These are phyloP conservation scores for Penicillium mononematosum DNA, from an alignment of 495 filamentous ascomycete genomes.

Conservation along the genomic window DNA sequence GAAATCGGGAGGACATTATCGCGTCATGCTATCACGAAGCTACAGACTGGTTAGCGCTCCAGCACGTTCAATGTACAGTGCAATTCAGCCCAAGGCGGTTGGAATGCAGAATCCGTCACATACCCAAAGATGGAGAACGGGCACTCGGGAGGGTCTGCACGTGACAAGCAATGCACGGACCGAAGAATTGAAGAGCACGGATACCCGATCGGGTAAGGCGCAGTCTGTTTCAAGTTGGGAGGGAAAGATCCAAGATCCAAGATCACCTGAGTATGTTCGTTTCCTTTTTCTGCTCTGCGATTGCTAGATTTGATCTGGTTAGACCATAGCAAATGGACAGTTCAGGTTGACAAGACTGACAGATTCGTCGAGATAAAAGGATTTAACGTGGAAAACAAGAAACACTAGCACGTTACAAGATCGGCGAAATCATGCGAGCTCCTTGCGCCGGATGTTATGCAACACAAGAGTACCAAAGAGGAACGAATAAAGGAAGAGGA, in stretches of 20 bases:
- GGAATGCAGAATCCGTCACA: constrained; percentile 12
- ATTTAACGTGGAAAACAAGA: not conserved
- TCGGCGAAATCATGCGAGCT: constrained; percentile 10
- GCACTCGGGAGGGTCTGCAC: constrained; percentile 9
- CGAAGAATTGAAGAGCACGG: not conserved
- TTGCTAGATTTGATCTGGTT: not conserved
- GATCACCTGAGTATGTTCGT: not conserved
- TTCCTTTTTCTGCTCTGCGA: not conserved
- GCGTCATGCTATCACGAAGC: constrained; percentile 42
- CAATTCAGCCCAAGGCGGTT: constrained; percentile 2
- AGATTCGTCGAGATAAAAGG: not conserved
- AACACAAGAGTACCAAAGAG: not conserved
- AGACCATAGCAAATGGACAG: not conserved
- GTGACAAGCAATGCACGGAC: constrained; percentile 10
- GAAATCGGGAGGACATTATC: constrained; percentile 51
- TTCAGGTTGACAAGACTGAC: not conserved
- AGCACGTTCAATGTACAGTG: constrained; percentile 2
- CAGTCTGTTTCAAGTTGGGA: not conserved
- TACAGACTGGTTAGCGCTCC: constrained; percentile 11
- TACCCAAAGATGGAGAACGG: constrained; percentile 6
- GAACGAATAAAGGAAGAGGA: not conserved
- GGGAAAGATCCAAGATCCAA: not conserved
- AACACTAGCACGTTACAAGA: not conserved
- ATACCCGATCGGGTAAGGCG: constrained; percentile 11
- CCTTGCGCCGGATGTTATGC: not conserved